Percentiles rank a stretch among this genome's conserved stretches.
Evolutionary conservation across 345 rosid species (phyloP).

Genomic region (Passiflora organensis): DNA sequence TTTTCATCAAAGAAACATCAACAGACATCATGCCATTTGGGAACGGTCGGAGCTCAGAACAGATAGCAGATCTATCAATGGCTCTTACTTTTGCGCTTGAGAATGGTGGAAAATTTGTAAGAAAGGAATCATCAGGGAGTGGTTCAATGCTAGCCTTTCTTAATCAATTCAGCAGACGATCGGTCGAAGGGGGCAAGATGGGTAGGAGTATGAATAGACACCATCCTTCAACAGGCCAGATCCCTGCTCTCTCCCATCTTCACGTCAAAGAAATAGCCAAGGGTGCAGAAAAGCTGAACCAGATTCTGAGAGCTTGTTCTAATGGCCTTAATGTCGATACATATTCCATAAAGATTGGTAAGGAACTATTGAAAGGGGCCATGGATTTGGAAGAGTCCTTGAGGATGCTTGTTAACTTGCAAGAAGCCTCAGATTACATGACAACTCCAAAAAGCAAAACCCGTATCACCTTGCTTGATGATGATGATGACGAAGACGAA

Average conservation of each 20-base stretch:
- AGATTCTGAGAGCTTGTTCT: conserved; percentile 67
- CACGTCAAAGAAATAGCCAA: conserved; percentile 72
- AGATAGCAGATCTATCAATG: conserved; percentile 52
- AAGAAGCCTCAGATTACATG: conserved; percentile 60
- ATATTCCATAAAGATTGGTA: conserved; percentile 70
- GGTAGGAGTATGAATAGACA: conserved; percentile 32
- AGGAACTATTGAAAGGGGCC: conserved; percentile 71
- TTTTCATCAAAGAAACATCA: conserved; percentile 31
- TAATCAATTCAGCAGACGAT: conserved; percentile 55
- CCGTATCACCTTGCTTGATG: conserved; percentile 63
- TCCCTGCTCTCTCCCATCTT: conserved; percentile 52
- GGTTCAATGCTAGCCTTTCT: conserved; percentile 52
- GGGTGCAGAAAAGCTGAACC: conserved; percentile 70
- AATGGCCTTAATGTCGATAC: conserved; percentile 53
- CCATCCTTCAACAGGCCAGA: conserved; percentile 31
- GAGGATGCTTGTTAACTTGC: conserved; percentile 70
- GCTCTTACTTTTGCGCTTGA: conserved; percentile 70
- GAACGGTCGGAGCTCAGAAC: conserved; percentile 37
- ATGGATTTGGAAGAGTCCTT: conserved; percentile 73
- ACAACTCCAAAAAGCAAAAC: conserved; percentile 40
- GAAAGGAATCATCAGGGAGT: conserved; percentile 46
- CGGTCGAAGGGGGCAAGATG: conserved; percentile 33
- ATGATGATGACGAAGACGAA: conserved; percentile 50
- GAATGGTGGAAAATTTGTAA: conserved; percentile 62
- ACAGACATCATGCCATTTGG: conserved; percentile 53